These are phyloP conservation scores for Colletotrichum trifolii DNA, from an alignment of 2,329 filamentous ascomycete genomes.

Conservation along the genomic window DNA sequence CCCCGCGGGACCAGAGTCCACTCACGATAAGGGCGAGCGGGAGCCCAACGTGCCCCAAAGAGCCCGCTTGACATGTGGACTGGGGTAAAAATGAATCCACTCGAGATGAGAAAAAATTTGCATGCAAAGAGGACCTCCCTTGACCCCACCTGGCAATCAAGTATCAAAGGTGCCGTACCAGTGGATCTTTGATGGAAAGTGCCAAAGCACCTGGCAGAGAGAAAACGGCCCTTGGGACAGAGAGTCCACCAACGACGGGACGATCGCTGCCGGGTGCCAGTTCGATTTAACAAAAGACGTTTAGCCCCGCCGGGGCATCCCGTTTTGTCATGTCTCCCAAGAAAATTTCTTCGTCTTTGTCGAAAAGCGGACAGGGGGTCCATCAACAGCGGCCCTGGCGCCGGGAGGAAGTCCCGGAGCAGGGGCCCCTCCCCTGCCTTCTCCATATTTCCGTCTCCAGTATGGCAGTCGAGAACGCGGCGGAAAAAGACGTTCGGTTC, in stretches of 20 bases:
- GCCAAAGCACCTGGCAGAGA: neutral
- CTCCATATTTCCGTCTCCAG: neutral
- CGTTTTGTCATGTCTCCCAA: constrained; percentile 18
- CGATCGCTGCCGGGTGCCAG: constrained; percentile 30
- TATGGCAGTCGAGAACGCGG: constrained; percentile 23
- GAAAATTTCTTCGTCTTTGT: constrained; percentile 1
- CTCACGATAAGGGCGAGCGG: too few species aligned
- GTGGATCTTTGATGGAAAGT: too few species aligned
- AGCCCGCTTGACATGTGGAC: too few species aligned
- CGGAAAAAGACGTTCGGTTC: neutral
- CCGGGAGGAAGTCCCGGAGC: constrained; percentile 25
- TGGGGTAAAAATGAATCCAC: too few species aligned
- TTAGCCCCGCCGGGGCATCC: constrained; percentile 28
- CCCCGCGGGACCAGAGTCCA: too few species aligned
- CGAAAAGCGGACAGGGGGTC: neutral
- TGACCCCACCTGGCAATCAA: neutral
- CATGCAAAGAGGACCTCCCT: constrained; percentile 5
- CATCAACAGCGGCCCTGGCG: constrained; percentile 10
- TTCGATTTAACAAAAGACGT: constrained; percentile 16
- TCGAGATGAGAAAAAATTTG: too few species aligned
- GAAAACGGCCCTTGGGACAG: constrained; percentile 9
- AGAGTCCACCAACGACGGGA: constrained; percentile 22
- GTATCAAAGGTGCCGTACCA: too few species aligned
- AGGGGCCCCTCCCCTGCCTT: neutral
- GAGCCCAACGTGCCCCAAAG: too few species aligned